Conservation (phyloP, 148 eudicot genomes). For the Vaccinium vitisidaea region DNA sequence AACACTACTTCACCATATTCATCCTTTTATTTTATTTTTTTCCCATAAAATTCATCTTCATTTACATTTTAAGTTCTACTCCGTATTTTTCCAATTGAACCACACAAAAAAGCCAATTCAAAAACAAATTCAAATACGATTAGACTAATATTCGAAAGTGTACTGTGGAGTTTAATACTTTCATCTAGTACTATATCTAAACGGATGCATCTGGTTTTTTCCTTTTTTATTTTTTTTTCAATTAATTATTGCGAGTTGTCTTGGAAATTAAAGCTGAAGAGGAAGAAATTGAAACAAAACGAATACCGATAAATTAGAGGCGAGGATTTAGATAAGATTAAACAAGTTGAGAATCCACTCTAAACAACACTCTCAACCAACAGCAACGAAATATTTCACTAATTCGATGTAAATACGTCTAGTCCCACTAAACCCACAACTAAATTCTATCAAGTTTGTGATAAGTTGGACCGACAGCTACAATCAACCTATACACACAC, state of each 20-base stretch:
- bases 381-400: neutral
- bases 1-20: neutral
- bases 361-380: neutral
- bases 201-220: neutral
- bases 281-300: neutral
- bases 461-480: neutral
- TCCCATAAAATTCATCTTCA: too few species aligned
- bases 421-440: too few species aligned
- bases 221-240: neutral
- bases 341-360: neutral
- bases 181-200: neutral
- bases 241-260: neutral
- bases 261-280: neutral
- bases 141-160: neutral
- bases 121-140: neutral
- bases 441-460: too few species aligned
- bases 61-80: too few species aligned
- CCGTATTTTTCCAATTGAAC: too few species aligned
- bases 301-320: neutral
- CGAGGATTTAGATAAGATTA: neutral
- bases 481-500: neutral
- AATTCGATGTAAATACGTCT: neutral
- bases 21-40: neutral
- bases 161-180: neutral
- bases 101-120: too few species aligned